Evolutionary conservation across 768 basidiomycete genomes (phyloP), one percentile per base, ranked within the genome.

Genomic region (Crucibulum laeve): DNA sequence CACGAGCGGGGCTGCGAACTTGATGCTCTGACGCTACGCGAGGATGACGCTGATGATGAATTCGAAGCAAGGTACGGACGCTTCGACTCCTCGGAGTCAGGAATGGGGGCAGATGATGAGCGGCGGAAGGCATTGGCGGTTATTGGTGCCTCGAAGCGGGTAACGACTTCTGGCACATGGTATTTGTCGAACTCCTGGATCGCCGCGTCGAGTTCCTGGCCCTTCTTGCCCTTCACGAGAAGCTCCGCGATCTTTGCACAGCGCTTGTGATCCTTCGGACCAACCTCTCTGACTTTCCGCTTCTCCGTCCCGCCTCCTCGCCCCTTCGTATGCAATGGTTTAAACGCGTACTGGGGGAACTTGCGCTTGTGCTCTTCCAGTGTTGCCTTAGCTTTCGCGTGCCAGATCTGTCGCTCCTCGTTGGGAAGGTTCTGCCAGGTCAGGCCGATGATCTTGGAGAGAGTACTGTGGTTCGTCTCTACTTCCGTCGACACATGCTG

Each of bases 391-490:
- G 87, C 87, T 61, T 82, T 81, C 38, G 69, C 67, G 49, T 86
- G 81, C 87, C 87, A 89, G 43, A 81, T 64, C 62, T 83, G 77
- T 14, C 82, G 77, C 54, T 89, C 84, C 21, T 79, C 82, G 43
- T 80, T 70, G 2, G 84, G 77, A 49, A 89, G 77, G 43, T 77
- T 82, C 62, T 84, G 78, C 87, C 87, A 89, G 24, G 85, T 86
- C 49, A 86, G 70, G 24, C 87, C 87, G 47, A 87, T 85, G 58
- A 87, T 89, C 75, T 87, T 87, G 4, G 85, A 87, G 18, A 89
- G 68, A 15, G 86, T 87, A 59, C 82, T 83, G 65, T 87, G 86
- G 59, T 84, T 88, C 25, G 84, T 84, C 67, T 88, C 86, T 40
- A 88, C 80, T 40, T 76, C 80, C 6, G 81, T 76, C 13, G 85